Percentiles rank a stretch among this genome's conserved stretches.
Evolutionary conservation across 2,329 filamentous ascomycete genomes (phyloP).

Genomic region (Chaetomium globosum): DNA sequence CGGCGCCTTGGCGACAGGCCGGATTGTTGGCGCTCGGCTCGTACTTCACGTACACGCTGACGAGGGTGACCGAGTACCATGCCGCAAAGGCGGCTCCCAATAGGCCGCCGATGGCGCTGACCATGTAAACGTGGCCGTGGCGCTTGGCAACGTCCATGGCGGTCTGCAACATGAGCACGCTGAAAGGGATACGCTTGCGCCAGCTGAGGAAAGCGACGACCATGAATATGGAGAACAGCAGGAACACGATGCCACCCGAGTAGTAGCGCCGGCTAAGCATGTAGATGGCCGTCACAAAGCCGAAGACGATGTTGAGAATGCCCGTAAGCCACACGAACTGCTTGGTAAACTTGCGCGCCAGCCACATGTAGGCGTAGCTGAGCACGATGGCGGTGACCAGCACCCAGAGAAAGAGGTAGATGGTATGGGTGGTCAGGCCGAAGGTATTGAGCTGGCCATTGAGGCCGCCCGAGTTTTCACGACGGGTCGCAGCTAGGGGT

Average conservation of each 20-base stretch:
- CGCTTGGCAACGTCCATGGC: constrained; percentile 81
- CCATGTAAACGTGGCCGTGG: constrained; percentile 82
- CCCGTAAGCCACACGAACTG: constrained; percentile 91
- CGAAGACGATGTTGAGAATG: constrained; percentile 82
- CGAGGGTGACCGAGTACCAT: constrained; percentile 84
- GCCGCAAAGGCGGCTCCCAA: constrained; percentile 74
- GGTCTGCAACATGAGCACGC: constrained; percentile 84
- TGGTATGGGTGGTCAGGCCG: constrained; percentile 76
- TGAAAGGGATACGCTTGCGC: constrained; percentile 89
- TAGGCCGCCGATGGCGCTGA: constrained; percentile 81
- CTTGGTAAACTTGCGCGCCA: constrained; percentile 78
- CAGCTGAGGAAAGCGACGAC: constrained; percentile 84
- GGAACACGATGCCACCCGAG: constrained; percentile 82
- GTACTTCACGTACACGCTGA: constrained; percentile 83
- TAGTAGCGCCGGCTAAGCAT: constrained; percentile 78
- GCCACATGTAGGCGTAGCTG: constrained; percentile 74
- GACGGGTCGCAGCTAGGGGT: constrained; percentile 52
- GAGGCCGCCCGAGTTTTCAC: constrained; percentile 70
- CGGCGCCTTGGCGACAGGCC: constrained; percentile 55
- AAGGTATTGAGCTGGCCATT: constrained; percentile 69
- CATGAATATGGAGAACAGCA: constrained; percentile 78
- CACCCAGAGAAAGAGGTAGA: constrained; percentile 81
- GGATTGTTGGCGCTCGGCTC: constrained; percentile 62
- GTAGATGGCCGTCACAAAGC: constrained; percentile 83
- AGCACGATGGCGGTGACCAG: constrained; percentile 73